Percentiles rank a stretch among this genome's conserved stretches.
Evolutionary conservation across 1,284 basidiomycete genomes (phyloP).

Genomic region (Afroboletus lepidellus): DNA sequence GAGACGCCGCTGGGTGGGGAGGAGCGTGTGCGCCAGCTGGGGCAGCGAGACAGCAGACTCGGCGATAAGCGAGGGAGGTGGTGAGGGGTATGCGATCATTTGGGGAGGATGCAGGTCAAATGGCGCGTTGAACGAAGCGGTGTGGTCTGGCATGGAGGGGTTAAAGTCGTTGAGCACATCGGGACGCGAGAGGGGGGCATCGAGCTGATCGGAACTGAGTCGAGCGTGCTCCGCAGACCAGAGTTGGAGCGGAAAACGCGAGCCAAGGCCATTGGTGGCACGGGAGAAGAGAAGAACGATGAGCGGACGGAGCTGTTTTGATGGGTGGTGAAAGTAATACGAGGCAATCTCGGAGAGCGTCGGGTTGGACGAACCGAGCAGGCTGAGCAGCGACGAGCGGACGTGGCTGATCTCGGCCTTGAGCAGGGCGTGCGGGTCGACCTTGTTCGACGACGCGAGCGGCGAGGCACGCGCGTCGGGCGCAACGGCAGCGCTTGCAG

Average conservation of each 20-base stretch:
- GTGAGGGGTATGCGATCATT: conserved; percentile 35
- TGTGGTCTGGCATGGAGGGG: conserved; percentile 73
- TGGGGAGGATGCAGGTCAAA: conserved; percentile 47
- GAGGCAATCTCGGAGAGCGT: conserved; percentile 86
- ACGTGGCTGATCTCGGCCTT: conserved; percentile 75
- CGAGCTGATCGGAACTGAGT: conserved; percentile 49
- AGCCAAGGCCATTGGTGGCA: conserved; percentile 83
- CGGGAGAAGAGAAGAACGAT: conserved; percentile 89
- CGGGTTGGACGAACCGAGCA: conserved; percentile 89
- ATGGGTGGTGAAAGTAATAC: conserved; percentile 88
- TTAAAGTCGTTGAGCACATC: conserved; percentile 87
- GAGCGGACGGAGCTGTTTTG: conserved; percentile 90
- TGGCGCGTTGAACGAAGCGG: conserved; percentile 48
- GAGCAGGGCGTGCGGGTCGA: conserved; percentile 69
- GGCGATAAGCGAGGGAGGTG: conserved; percentile 36
- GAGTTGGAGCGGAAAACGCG: conserved; percentile 48
- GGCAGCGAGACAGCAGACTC: conserved; percentile 16
- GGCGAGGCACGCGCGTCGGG: conserved; percentile 11
- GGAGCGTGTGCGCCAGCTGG: conserved; percentile 38
- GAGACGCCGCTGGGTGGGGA: conserved; percentile 89
- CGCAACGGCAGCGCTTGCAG: conserved; percentile 26
- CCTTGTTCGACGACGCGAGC: conserved; percentile 18
- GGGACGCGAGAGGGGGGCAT: conserved; percentile 68
- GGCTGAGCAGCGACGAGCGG: conserved; percentile 70
- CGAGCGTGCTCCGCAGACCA: conserved; percentile 46